Conservation (phyloP, 192 early-diverging fungal genomes). For the Allomyces arbusculus region DNA sequence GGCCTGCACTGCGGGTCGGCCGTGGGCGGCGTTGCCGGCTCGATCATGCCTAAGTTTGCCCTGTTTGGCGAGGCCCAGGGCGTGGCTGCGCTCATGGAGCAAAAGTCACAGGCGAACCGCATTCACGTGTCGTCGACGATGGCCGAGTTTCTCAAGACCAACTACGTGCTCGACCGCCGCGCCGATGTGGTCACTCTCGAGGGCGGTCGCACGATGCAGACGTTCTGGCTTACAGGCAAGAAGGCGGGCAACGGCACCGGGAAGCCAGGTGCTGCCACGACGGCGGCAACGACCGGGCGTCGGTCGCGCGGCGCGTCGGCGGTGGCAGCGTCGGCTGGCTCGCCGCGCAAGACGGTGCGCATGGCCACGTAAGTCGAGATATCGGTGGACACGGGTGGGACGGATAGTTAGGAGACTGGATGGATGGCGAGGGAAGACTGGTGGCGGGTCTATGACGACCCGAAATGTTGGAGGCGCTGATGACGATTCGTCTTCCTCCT, state of each 20-base stretch:
- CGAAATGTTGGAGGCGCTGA: no score
- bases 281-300: no score
- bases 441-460: no score
- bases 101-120: slow-evolving; percentile 12
- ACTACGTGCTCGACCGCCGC: slow-evolving; percentile 6
- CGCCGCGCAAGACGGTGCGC: background rate
- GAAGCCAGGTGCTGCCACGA: no score
- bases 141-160: slow-evolving; percentile 13
- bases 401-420: no score
- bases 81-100: background rate
- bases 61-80: background rate
- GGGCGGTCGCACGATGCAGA: slow-evolving; percentile 8
- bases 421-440: no score
- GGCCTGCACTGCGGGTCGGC: background rate
- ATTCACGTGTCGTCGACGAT: slow-evolving; percentile 17
- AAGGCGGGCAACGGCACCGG: background rate
- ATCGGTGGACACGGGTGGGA: background rate
- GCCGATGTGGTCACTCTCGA: slow-evolving; percentile 9
- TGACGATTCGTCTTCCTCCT: no score
- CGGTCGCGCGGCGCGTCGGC: background rate
- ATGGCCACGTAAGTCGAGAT: background rate
- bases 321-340: background rate
- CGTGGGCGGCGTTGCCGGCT: background rate
- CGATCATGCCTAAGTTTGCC: background rate
- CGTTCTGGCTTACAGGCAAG: slow-evolving; percentile 17